Conservation (phyloP, 768 basidiomycete species). For the Hygrocybe coccinea region DNA sequence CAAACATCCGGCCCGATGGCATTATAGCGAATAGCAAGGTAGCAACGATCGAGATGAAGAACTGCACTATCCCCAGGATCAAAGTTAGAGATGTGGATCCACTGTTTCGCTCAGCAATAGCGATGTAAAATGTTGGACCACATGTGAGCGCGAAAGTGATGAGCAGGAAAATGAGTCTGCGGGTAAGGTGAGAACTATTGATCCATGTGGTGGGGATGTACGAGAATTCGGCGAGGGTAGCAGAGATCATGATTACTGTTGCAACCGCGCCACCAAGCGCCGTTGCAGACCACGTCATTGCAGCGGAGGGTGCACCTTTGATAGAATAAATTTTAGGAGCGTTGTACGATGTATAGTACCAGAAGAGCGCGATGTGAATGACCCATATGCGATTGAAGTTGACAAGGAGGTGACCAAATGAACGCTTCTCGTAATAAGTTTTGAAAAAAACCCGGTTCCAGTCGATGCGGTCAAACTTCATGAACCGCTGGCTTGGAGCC, state of each 20-base stretch:
- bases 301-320: conserved; percentile 53
- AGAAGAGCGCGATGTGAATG: conserved; percentile 90
- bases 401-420: conserved; percentile 93
- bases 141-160: conserved; percentile 88
- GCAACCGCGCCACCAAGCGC: conserved; percentile 95
- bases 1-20: conserved; percentile 98
- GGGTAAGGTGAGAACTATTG: conserved; percentile 92
- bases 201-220: conserved; percentile 99
- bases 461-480: conserved; percentile 94
- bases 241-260: conserved; percentile 93
- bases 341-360: conserved; percentile 95
- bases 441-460: conserved; percentile 98
- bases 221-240: conserved; percentile 91
- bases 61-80: conserved; percentile 94
- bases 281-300: conserved; percentile 89
- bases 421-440: conserved; percentile 96
- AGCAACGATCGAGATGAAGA: conserved; percentile 84
- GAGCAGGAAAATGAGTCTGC: conserved; percentile 82
- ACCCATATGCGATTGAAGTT: conserved; percentile 99
- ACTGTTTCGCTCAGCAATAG: conserved; percentile 68
- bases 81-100: conserved; percentile 69
- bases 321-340: conserved; percentile 78
- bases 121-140: conserved; percentile 93
- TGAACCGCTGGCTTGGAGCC: conserved; percentile 86
- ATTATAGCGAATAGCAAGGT: conserved; percentile 86